Percentiles rank a stretch among this genome's conserved stretches.
Evolutionary conservation across 306 rosid genomes (phyloP).

Genomic region (Castanospermum australe): DNA sequence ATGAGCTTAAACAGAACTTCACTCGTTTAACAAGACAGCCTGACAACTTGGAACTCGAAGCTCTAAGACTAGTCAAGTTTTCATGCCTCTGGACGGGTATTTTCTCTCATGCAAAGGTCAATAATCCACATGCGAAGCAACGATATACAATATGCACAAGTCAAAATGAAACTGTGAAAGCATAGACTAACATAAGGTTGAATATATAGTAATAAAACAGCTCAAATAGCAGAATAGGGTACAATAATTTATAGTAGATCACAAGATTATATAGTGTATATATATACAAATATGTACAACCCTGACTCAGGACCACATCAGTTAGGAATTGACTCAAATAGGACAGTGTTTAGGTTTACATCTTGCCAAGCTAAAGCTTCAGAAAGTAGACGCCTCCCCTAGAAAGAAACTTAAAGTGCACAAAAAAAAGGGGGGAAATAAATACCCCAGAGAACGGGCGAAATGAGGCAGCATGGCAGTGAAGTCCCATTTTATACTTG

Average conservation of each 20-base stretch:
- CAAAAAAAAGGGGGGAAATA: constrained; percentile 6
- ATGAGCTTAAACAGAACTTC: too few relatives aligned
- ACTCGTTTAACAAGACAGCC: too few relatives aligned
- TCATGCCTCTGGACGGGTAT: too few relatives aligned
- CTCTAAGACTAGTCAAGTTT: too few relatives aligned
- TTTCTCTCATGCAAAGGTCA: too few relatives aligned
- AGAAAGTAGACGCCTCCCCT: background rate
- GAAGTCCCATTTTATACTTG: constrained; percentile 30
- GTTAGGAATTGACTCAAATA: constrained; percentile 11
- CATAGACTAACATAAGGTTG: background rate
- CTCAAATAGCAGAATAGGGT: background rate
- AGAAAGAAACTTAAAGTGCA: background rate
- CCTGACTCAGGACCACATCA: constrained; percentile 7
- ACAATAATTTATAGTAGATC: constrained; percentile 17
- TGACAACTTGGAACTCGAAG: too few relatives aligned
- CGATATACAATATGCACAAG: too few relatives aligned
- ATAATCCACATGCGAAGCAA: too few relatives aligned
- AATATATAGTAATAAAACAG: background rate
- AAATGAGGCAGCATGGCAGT: constrained; percentile 3
- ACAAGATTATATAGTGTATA: constrained; percentile 28
- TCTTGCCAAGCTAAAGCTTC: background rate
- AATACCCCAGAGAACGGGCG: constrained; percentile 19
- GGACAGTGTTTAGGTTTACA: constrained; percentile 6
- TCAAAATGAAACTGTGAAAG: background rate
- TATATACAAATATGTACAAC: constrained; percentile 39